These are phyloP conservation scores for Nigrospora oryzae DNA, from an alignment of 2,329 filamentous ascomycete genomes.

Conservation along the genomic window DNA sequence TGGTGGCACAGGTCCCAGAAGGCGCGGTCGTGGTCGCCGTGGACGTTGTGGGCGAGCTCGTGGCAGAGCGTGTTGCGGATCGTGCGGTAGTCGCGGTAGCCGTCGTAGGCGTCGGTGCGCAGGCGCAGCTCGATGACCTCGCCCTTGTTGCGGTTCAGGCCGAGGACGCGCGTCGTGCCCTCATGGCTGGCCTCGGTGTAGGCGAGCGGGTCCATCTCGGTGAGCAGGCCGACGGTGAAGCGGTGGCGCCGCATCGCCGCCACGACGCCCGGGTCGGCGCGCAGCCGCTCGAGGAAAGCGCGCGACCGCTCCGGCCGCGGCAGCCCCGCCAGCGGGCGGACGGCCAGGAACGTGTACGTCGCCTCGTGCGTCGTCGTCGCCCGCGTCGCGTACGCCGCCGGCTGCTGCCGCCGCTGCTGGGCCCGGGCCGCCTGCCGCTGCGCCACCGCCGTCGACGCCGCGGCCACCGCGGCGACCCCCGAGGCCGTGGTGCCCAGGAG, in stretches of 20 bases:
- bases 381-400: slow-evolving; percentile 11
- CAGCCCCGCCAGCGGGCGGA: slow-evolving; percentile 69
- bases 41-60: slow-evolving; percentile 89
- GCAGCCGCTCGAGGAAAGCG: slow-evolving; percentile 65
- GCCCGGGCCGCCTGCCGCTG: slow-evolving; percentile 34
- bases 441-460: slow-evolving; percentile 38
- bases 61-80: slow-evolving; percentile 91
- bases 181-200: slow-evolving; percentile 69
- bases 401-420: slow-evolving; percentile 18
- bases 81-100: slow-evolving; percentile 85
- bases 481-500: slow-evolving; percentile 55
- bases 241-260: slow-evolving; percentile 75
- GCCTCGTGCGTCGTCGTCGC: not conserved
- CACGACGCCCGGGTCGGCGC: slow-evolving; percentile 77
- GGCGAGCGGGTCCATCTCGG: slow-evolving; percentile 87
- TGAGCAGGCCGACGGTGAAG: slow-evolving; percentile 78
- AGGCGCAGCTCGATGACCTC: slow-evolving; percentile 86
- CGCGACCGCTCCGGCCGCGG: slow-evolving; percentile 65
- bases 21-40: slow-evolving; percentile 70
- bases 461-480: slow-evolving; percentile 47
- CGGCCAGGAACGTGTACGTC: slow-evolving; percentile 71
- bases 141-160: slow-evolving; percentile 78
- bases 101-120: slow-evolving; percentile 89
- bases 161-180: slow-evolving; percentile 66
- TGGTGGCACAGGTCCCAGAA: slow-evolving; percentile 87